Conservation (phyloP, 176 grass and related monocot species). For the Musa beccarii region DNA sequence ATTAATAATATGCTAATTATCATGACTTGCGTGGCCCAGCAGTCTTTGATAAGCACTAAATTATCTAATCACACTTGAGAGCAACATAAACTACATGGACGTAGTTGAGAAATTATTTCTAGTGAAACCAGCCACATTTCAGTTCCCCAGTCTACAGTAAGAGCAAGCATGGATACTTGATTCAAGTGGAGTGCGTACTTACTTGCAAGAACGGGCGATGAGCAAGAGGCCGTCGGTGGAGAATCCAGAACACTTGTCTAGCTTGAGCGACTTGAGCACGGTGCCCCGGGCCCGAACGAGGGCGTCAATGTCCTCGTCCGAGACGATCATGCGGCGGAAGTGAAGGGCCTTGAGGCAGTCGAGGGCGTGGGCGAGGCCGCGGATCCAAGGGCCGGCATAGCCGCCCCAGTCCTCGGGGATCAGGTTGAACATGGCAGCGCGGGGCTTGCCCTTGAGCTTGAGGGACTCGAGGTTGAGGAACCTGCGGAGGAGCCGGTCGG, state of each 20-base stretch:
- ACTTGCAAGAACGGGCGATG: constrained; percentile 76
- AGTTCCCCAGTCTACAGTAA: neutral
- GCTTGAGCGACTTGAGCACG: constrained; percentile 62
- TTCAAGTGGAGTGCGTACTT: neutral
- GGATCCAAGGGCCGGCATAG: constrained; percentile 56
- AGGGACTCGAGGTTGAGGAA: constrained; percentile 64
- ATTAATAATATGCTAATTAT: too few relatives aligned
- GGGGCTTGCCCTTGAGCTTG: constrained; percentile 56
- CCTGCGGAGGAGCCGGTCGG: constrained; percentile 30
- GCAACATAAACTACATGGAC: too few relatives aligned
- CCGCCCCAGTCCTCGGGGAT: constrained; percentile 70
- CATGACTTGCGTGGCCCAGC: too few relatives aligned
- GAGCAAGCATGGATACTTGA: neutral
- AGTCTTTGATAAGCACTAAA: too few relatives aligned
- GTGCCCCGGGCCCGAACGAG: constrained; percentile 47
- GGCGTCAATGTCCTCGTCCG: constrained; percentile 39
- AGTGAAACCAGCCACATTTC: too few relatives aligned
- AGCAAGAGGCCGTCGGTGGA: constrained; percentile 64
- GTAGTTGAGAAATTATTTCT: too few relatives aligned
- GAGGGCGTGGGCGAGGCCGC: constrained; percentile 39
- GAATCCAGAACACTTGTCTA: constrained; percentile 83
- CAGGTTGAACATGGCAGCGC: constrained; percentile 65
- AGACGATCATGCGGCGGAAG: constrained; percentile 64
- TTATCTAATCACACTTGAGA: too few relatives aligned
- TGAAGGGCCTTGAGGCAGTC: constrained; percentile 82